Percentiles rank a stretch among this genome's conserved stretches.
Evolutionary conservation across 108 stramenopile genomes (phyloP).

Genomic region (Bacterosira constricta): DNA sequence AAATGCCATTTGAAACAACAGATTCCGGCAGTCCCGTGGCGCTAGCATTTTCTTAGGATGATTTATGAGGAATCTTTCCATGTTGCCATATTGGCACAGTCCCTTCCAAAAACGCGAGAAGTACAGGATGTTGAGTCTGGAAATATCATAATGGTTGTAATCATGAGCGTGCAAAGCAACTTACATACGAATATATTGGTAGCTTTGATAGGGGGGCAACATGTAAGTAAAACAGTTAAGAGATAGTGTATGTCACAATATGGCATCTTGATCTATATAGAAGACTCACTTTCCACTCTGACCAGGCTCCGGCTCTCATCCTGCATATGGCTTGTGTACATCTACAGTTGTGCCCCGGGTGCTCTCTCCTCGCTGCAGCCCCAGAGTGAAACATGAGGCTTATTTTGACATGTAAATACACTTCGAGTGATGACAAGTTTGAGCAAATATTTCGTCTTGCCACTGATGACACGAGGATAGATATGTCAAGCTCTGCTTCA

Average conservation of each 20-base stretch:
- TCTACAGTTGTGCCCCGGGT: slow-evolving; percentile 59
- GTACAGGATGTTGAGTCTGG: no score
- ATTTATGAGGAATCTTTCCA: slow-evolving; percentile 84
- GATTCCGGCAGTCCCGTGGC: slow-evolving; percentile 43
- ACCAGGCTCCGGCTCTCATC: slow-evolving; percentile 2
- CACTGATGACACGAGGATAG: slow-evolving; percentile 79
- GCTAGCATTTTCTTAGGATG: slow-evolving; percentile 51
- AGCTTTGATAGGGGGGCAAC: slow-evolving; percentile 16
- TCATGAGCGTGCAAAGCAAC: no score
- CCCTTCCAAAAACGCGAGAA: no score
- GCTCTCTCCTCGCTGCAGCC: slow-evolving; percentile 56
- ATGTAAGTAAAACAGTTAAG: neutral
- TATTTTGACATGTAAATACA: slow-evolving; percentile 67
- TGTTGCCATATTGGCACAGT: slow-evolving; percentile 89
- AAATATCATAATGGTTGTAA: no score
- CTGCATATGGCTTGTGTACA: neutral
- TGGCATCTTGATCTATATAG: neutral
- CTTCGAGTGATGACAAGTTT: slow-evolving; percentile 85
- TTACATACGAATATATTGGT: slow-evolving; percentile 95
- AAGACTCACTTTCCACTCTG: slow-evolving; percentile 20
- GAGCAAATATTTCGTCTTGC: slow-evolving; percentile 85
- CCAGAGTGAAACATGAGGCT: slow-evolving; percentile 68
- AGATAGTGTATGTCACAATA: neutral
- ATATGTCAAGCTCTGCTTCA: slow-evolving; percentile 83
- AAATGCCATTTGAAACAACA: slow-evolving; percentile 95